These are phyloP conservation scores for Magnusiomyces ingens DNA, from an alignment of 1,139 yeast species.

Conservation along the genomic window DNA sequence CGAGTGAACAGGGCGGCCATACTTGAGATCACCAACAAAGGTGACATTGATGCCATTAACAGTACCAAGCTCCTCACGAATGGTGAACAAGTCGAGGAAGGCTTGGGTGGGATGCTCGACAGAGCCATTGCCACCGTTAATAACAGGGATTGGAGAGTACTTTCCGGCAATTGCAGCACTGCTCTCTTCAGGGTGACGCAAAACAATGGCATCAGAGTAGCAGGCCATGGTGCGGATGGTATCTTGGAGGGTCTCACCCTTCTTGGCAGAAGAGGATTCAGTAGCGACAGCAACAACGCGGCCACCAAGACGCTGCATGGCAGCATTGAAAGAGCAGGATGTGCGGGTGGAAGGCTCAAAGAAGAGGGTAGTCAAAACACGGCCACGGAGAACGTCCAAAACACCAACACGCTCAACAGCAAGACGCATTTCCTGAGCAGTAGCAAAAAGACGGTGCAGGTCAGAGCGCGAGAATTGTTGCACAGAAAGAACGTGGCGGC, in stretches of 20 bases:
- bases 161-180: conserved; percentile 93
- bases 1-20: conserved; percentile 98
- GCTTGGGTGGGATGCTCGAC: conserved; percentile 99
- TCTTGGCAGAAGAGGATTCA: conserved; percentile 83
- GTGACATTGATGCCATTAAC: conserved; percentile 97
- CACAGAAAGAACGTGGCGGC: conserved; percentile 83
- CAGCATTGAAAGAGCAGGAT: conserved; percentile 93
- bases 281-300: conserved; percentile 86
- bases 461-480: conserved; percentile 81
- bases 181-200: conserved; percentile 92
- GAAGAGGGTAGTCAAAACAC: conserved; percentile 89
- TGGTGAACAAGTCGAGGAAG: conserved; percentile 91
- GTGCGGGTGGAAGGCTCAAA: conserved; percentile 99
- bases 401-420: conserved; percentile 97
- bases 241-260: conserved; percentile 97
- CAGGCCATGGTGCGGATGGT: conserved; percentile 92
- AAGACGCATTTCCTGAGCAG: conserved; percentile 96
- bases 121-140: conserved; percentile 97
- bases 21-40: conserved; percentile 97
- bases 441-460: conserved; percentile 85
- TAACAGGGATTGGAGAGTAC: conserved; percentile 93
- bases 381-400: conserved; percentile 80
- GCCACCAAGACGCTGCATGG: conserved; percentile 99
- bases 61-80: conserved; percentile 97
- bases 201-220: conserved; percentile 92